Evolutionary conservation across 148 eudicot species (phyloP).

Genomic region (Amaranthus hypochondriacus): DNA sequence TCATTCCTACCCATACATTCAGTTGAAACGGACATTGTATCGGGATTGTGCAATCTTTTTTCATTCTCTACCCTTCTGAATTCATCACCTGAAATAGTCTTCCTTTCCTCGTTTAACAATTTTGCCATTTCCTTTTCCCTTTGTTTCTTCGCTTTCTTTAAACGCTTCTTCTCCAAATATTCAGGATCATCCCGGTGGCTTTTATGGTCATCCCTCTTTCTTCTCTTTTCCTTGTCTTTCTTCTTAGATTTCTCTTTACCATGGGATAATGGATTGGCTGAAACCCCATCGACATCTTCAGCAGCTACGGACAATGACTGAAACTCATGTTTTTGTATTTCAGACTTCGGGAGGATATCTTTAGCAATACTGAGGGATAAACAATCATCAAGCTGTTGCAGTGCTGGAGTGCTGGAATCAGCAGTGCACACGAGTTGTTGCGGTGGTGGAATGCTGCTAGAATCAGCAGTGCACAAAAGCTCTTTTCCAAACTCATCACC

Average conservation of each 20-base stretch:
- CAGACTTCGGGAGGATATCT: slow-evolving; percentile 22
- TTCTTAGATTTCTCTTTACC: slow-evolving; percentile 40
- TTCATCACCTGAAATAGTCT: slow-evolving; percentile 2
- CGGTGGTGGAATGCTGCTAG: slow-evolving; percentile 50
- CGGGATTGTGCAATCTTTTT: not conserved
- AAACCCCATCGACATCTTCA: slow-evolving; percentile 31
- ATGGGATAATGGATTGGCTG: slow-evolving; percentile 18
- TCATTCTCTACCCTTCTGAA: not conserved
- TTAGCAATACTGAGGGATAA: slow-evolving; percentile 29
- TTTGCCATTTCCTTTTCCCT: slow-evolving; percentile 68
- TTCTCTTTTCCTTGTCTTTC: slow-evolving; percentile 62
- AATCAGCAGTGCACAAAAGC: slow-evolving; percentile 93
- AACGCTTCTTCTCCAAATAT: slow-evolving; percentile 60
- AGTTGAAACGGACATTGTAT: slow-evolving; percentile 9
- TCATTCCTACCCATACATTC: slow-evolving; percentile 21
- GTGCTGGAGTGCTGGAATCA: slow-evolving; percentile 59
- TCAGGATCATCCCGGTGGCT: slow-evolving; percentile 53
- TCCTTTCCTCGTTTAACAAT: slow-evolving; percentile 25
- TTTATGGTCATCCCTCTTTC: slow-evolving; percentile 50
- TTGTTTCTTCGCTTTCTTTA: slow-evolving; percentile 79
- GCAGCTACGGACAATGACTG: slow-evolving; percentile 25
- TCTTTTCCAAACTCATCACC: slow-evolving; percentile 59
- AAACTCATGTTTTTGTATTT: slow-evolving; percentile 27
- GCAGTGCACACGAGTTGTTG: slow-evolving; percentile 69
- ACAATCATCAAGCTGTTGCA: slow-evolving; percentile 25